Evolutionary conservation across 2,329 filamentous ascomycete species (phyloP), one percentile per base, ranked within the genome.

Genomic region (Penicillium brasilianum): DNA sequence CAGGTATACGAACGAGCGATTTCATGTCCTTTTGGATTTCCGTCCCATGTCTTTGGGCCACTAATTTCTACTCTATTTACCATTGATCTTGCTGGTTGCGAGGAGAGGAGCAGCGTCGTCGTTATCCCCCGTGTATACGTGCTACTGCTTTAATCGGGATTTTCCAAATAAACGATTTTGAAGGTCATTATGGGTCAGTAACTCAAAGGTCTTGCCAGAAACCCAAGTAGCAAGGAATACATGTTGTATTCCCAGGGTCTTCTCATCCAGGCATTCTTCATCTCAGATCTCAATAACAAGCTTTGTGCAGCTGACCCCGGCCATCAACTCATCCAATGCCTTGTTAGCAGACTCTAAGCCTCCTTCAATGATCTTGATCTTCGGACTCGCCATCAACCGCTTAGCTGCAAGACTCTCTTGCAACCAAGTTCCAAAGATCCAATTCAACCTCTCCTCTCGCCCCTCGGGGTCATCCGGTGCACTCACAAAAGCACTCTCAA

Each of bases 231-330:
- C 43, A 32, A 11, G n/a, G n/a, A n/a, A 32, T n/a, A 6, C 25
- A 18, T 18, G 16, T 49, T 16, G 6, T 3, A 2, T 32, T 30
- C 25, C 30, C 14, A 52, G 3, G 28, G 18, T 52, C 18, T 25
- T 37, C 20, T 22, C 37, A 14, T 20, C 22, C 22, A 9, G 13
- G 16, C 14, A 20, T 7, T 5, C 5, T 16, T 9, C 49, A 25
- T 11, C 32, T 58, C 28, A 57, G 13, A 64, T 36, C 28, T 61
- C 62, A 28, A 70, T 51, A 41, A 70, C 66, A 57, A 70, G 58
- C 61, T 71, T 70, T 3, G 60, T 64, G 25, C 61, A 62, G 56
- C 69, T 71, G 1, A 70, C 69, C 3, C 69, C 69, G 37, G 48
- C 58, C 52, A 65, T 67, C 44, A 68, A 36, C 14, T 64, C 61